phyloP scores from a whole-genome alignment of 345 rosid species.

The Acer yangbiense region DNA sequence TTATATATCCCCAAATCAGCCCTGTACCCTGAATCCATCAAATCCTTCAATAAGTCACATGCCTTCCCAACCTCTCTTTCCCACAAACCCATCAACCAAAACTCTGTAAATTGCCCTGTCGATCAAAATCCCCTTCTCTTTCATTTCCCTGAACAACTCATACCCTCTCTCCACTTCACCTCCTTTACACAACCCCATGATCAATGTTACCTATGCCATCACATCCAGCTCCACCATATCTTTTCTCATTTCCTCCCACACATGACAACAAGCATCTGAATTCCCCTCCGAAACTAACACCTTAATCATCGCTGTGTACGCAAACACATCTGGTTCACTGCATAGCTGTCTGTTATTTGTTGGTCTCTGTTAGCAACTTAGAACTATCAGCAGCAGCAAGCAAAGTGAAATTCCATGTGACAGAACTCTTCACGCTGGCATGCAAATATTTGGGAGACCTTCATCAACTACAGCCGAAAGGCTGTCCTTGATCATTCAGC shows the following conservation, averaged over 20 bases:
- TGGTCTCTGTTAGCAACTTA: too few species aligned
- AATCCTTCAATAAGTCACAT: conserved; percentile 74
- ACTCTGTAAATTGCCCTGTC: conserved; percentile 68
- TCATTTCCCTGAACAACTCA: conserved; percentile 77
- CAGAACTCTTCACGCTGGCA: too few species aligned
- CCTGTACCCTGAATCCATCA: conserved; percentile 79
- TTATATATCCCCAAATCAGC: conserved; percentile 83
- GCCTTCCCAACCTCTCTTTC: conserved; percentile 64
- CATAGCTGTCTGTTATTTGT: too few species aligned
- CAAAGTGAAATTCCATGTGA: too few species aligned
- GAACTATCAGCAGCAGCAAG: too few species aligned
- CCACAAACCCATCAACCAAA: conserved; percentile 72
- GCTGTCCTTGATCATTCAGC: too few species aligned
- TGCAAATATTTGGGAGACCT: too few species aligned
- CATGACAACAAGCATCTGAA: conserved; percentile 66
- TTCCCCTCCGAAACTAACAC: conserved; percentile 63
- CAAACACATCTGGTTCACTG: conserved; percentile 92
- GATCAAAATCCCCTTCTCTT: conserved; percentile 61
- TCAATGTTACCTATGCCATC: conserved; percentile 75
- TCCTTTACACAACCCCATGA: conserved; percentile 67
- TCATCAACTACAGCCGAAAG: too few species aligned
- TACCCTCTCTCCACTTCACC: conserved; percentile 57
- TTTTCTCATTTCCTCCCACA: conserved; percentile 83
- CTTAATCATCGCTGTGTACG: conserved; percentile 74
- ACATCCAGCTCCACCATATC: conserved; percentile 81